These are phyloP conservation scores for Malassezia pachydermatis DNA, from an alignment of 1,284 basidiomycete genomes.

Conservation along the genomic window DNA sequence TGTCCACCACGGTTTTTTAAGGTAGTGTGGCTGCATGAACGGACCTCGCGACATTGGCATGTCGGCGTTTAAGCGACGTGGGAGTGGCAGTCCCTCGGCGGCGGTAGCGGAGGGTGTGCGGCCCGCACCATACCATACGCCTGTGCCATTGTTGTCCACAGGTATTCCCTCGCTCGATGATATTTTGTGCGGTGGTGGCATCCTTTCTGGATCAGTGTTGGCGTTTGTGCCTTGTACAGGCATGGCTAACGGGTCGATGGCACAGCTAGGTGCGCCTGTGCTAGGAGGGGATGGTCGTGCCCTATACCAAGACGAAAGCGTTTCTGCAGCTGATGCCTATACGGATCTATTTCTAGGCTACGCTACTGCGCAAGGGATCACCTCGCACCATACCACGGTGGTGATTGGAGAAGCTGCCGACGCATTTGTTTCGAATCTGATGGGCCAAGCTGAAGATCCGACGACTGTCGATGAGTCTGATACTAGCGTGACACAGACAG, in stretches of 20 bases:
- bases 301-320: background rate
- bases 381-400: conserved; percentile 59
- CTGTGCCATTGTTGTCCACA: conserved; percentile 64
- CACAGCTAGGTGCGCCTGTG: conserved; percentile 53
- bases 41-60: too few relatives aligned
- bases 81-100: conserved; percentile 40
- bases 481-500: background rate
- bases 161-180: conserved; percentile 93
- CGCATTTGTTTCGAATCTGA: conserved; percentile 42
- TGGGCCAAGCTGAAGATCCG: conserved; percentile 28
- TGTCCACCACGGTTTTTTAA: too few relatives aligned
- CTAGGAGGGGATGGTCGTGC: background rate
- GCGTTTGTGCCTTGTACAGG: conserved; percentile 54
- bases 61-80: conserved; percentile 77
- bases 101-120: conserved; percentile 56
- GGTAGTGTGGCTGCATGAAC: too few relatives aligned
- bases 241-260: conserved; percentile 24
- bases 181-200: conserved; percentile 70
- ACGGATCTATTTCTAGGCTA: conserved; percentile 76
- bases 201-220: conserved; percentile 70
- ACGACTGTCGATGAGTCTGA: conserved; percentile 1
- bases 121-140: conserved; percentile 57
- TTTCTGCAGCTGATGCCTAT: conserved; percentile 55
- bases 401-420: conserved; percentile 56
- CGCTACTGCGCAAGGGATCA: conserved; percentile 74